These are phyloP conservation scores for Phaeosphaeria sp. DNA, from an alignment of 2,329 filamentous ascomycete species.

Conservation along the genomic window DNA sequence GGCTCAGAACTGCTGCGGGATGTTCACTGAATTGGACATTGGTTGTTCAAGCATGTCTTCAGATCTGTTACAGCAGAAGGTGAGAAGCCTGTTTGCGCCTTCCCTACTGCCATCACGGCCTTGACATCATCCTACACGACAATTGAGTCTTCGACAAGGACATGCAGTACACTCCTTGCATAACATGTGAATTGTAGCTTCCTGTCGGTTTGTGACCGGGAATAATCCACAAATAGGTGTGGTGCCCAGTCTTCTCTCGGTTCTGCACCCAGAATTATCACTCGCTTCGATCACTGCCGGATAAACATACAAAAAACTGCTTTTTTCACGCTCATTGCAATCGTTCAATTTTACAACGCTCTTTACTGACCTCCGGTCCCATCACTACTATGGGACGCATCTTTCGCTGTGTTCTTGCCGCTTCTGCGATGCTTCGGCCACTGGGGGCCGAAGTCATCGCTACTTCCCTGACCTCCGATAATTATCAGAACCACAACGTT, in stretches of 20 bases:
- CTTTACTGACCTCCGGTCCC: not conserved
- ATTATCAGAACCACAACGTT: not conserved
- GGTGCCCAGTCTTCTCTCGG: not conserved
- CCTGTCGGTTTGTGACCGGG: not conserved
- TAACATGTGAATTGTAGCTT: not conserved
- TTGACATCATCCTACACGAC: not conserved
- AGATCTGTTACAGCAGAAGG: not conserved
- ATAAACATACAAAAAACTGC: no score
- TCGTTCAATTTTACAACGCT: not conserved
- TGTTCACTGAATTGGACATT: not conserved
- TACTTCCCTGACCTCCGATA: not conserved
- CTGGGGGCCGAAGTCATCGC: not conserved
- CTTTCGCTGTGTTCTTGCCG: not conserved
- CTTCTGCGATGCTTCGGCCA: not conserved
- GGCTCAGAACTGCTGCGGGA: not conserved
- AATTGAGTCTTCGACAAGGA: not conserved
- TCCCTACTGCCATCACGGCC: not conserved
- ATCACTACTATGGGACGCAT: not conserved
- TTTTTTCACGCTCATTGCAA: not conserved
- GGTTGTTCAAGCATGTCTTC: not conserved
- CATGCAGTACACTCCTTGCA: not conserved
- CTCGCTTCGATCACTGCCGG: not conserved
- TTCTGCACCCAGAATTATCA: not conserved
- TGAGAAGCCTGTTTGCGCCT: not conserved
- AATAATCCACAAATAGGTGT: not conserved